phyloP scores from a whole-genome alignment of 2,329 filamentous ascomycete genomes.

The Bertia moriformis region DNA sequence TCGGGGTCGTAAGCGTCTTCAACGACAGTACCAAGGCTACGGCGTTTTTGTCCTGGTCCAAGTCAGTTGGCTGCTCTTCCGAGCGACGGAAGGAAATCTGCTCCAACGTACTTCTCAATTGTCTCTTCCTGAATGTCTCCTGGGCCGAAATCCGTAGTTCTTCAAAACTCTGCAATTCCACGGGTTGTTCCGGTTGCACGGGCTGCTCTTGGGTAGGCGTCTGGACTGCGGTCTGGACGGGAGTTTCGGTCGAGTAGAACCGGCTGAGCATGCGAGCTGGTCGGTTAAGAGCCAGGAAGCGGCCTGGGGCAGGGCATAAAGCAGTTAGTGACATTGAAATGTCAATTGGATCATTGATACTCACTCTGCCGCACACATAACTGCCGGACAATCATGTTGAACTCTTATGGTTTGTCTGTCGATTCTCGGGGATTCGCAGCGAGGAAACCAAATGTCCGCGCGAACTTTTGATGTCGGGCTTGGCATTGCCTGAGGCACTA shows the following conservation, averaged over 20 bases:
- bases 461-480: conserved; percentile 4
- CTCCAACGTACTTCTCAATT: not conserved
- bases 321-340: not conserved
- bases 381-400: conserved; percentile 23
- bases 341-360: conserved; percentile 8
- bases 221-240: conserved; percentile 10
- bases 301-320: conserved; percentile 10
- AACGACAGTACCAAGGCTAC: conserved; percentile 10
- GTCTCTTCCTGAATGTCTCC: not conserved
- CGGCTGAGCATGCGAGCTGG: conserved; percentile 15
- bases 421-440: too few relatives aligned
- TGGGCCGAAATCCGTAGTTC: not conserved
- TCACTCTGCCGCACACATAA: conserved; percentile 21
- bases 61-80: too few relatives aligned
- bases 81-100: too few relatives aligned
- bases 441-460: too few relatives aligned
- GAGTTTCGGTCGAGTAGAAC: conserved; percentile 14
- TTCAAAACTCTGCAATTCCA: too few relatives aligned
- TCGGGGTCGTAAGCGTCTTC: conserved; percentile 34
- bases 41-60: not conserved
- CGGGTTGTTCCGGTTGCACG: too few relatives aligned
- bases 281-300: conserved; percentile 17
- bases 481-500: conserved; percentile 1
- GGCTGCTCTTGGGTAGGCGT: conserved; percentile 5
- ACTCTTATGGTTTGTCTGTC: conserved; percentile 2